These are phyloP conservation scores for Porcisia deanei DNA, from an alignment of 208 protist species.

Conservation along the genomic window DNA sequence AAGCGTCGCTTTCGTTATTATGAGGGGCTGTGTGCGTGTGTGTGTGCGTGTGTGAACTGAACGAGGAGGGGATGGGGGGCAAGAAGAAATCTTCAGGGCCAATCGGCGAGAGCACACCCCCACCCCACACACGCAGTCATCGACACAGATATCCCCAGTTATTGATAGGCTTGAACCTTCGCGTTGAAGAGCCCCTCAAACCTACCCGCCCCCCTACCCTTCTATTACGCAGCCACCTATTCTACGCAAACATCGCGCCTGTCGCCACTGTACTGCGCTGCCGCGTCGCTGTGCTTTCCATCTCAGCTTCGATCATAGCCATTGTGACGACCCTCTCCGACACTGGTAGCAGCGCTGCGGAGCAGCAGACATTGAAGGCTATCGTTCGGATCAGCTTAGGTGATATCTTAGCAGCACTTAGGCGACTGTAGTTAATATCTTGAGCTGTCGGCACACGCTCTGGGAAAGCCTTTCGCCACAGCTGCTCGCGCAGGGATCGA, in stretches of 20 bases:
- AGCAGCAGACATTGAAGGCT: slow-evolving; percentile 77
- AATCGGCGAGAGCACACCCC: background rate
- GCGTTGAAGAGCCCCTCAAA: background rate
- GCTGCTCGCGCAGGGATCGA: slow-evolving; percentile 53
- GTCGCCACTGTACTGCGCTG: slow-evolving; percentile 47
- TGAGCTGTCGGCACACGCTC: slow-evolving; percentile 56
- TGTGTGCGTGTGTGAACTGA: background rate
- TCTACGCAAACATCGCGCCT: slow-evolving; percentile 73
- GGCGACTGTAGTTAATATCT: slow-evolving; percentile 59
- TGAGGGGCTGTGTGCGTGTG: background rate
- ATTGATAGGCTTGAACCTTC: background rate
- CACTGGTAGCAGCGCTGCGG: slow-evolving; percentile 57
- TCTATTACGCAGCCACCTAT: background rate
- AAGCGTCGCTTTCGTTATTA: background rate
- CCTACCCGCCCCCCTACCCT: background rate
- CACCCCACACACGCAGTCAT: background rate
- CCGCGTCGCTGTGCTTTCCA: slow-evolving; percentile 42
- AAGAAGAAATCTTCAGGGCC: background rate
- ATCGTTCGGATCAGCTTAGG: slow-evolving; percentile 78
- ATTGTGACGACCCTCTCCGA: slow-evolving; percentile 58
- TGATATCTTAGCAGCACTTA: slow-evolving; percentile 52
- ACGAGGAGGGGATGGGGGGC: background rate
- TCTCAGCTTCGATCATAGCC: slow-evolving; percentile 66
- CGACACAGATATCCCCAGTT: background rate
- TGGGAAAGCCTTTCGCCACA: slow-evolving; percentile 78